These are phyloP conservation scores for Trametes cingulata DNA, from an alignment of 768 basidiomycete species.

Conservation along the genomic window DNA sequence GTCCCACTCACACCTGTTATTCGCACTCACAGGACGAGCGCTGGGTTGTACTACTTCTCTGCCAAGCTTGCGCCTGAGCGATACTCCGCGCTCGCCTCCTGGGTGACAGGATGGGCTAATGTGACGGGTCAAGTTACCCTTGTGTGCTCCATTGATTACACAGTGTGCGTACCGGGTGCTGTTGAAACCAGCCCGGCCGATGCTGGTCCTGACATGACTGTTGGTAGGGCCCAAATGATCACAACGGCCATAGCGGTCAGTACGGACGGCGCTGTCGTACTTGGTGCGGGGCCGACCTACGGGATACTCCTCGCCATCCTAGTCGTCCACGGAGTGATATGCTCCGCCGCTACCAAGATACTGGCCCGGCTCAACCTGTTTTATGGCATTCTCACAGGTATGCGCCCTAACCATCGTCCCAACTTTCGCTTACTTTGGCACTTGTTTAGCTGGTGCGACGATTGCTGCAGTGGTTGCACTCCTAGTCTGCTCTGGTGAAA, in stretches of 20 bases:
- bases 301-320: slow-evolving; percentile 66
- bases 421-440: no score
- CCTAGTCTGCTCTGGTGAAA: slow-evolving; percentile 54
- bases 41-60: slow-evolving; percentile 77
- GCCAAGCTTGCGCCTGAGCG: slow-evolving; percentile 67
- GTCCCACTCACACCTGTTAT: background rate
- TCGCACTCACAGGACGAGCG: slow-evolving; percentile 59
- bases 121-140: slow-evolving; percentile 69
- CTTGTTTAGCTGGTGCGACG: slow-evolving; percentile 63
- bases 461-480: slow-evolving; percentile 62
- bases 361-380: slow-evolving; percentile 67
- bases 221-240: slow-evolving; percentile 68
- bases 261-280: slow-evolving; percentile 50
- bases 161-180: slow-evolving; percentile 45
- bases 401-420: no score
- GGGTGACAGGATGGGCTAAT: slow-evolving; percentile 74
- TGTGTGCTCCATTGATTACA: slow-evolving; percentile 74
- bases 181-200: no score
- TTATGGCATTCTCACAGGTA: slow-evolving; percentile 64
- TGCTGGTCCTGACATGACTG: no score
- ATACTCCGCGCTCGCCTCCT: slow-evolving; percentile 61
- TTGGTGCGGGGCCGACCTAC: slow-evolving; percentile 61
- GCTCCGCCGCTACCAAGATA: slow-evolving; percentile 67
- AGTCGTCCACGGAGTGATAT: slow-evolving; percentile 65
- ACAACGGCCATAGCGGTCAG: slow-evolving; percentile 65